Base-by-base conservation (phyloP, 2,329 filamentous ascomycete genomes). In the Talaromyces sp. region DNA sequence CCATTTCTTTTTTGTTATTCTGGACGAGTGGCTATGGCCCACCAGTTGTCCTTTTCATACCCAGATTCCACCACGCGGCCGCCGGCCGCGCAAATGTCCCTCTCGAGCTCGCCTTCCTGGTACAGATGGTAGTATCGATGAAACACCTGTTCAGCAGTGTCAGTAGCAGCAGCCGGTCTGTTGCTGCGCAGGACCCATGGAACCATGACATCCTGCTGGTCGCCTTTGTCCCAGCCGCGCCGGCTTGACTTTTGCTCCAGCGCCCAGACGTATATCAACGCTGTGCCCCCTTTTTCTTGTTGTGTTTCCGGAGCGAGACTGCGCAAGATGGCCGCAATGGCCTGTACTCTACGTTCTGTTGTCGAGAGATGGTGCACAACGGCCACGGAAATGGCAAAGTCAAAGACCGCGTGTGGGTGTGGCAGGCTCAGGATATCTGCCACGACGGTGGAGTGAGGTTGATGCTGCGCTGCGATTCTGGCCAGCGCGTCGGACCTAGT, bases 1-100 rank as follows among this genome's bases (percentile, higher is more conserved):
- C 55, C 55, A 41, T 13, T 29, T 26, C 41, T 38, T 38, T 29
- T 55, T 55, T 26, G 43, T 55, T 66, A 68, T 62, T 65, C 58
- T 60, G 19, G 43, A 41, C 38, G 71, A 63, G 75, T 73, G 60
- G 81, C 83, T 71, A 96, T 87, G 58, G 87, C 91, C 93, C 93
- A 99, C 95, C 95, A 98, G 77, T 99, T 99, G 72, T 98, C 95
- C 78, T 88, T 93, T 73, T 99, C 95, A 76, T 98, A 99, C 35
- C 95, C 95, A 62, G 86, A 86, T 65, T 90, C 87, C 26, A 95
- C 69, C 14, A 97, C 86, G 55, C 76, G 77, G 8, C 93, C 95
- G 19, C 92, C 92, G 21, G 89, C 93, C 17, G 83, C 81, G 56
- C 75, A 73, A 60, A 96, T 84, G 72, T 97, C 90, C 50, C 85